Percentiles rank a stretch among this genome's conserved stretches.
Conservation (phyloP, 495 filamentous ascomycete species). For the Parachaetomium inaequale region DNA sequence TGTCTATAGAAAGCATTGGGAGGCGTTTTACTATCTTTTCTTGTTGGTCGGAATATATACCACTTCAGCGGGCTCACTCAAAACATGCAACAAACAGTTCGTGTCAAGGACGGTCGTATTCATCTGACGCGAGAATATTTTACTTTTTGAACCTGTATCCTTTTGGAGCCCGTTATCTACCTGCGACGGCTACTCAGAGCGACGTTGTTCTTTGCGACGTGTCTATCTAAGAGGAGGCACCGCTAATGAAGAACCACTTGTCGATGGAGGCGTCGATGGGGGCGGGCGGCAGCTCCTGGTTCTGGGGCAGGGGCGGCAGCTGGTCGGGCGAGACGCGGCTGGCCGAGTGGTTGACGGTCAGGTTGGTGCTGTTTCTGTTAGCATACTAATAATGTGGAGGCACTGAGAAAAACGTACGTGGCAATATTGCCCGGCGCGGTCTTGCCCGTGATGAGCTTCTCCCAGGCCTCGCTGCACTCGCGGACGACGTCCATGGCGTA, state of each 20-base stretch:
- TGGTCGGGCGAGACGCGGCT: slow-evolving; percentile 60
- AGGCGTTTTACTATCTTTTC: slow-evolving; percentile 15
- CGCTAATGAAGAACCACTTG: slow-evolving; percentile 99
- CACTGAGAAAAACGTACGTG: slow-evolving; percentile 56
- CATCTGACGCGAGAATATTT: not conserved
- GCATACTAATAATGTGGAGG: not conserved
- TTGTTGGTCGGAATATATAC: not conserved
- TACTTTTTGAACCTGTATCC: not conserved
- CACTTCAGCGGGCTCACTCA: not conserved
- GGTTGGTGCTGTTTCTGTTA: slow-evolving; percentile 62
- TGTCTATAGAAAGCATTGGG: slow-evolving; percentile 18
- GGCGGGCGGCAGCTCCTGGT: slow-evolving; percentile 74
- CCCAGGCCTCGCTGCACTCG: slow-evolving; percentile 96
- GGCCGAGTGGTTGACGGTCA: slow-evolving; percentile 64
- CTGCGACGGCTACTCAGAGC: not conserved
- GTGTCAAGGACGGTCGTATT: not conserved
- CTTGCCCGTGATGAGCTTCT: slow-evolving; percentile 90
- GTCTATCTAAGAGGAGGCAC: slow-evolving; percentile 72
- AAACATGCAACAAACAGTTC: not conserved
- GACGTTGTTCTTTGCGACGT: not conserved
- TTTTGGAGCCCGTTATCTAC: no score
- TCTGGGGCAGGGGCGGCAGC: slow-evolving; percentile 66
- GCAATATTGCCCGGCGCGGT: slow-evolving; percentile 68
- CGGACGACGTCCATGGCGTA: slow-evolving; percentile 92
- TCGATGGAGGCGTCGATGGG: slow-evolving; percentile 95